Base-by-base conservation (phyloP, 2,329 filamentous ascomycete species). In the Fusarium globosum region DNA sequence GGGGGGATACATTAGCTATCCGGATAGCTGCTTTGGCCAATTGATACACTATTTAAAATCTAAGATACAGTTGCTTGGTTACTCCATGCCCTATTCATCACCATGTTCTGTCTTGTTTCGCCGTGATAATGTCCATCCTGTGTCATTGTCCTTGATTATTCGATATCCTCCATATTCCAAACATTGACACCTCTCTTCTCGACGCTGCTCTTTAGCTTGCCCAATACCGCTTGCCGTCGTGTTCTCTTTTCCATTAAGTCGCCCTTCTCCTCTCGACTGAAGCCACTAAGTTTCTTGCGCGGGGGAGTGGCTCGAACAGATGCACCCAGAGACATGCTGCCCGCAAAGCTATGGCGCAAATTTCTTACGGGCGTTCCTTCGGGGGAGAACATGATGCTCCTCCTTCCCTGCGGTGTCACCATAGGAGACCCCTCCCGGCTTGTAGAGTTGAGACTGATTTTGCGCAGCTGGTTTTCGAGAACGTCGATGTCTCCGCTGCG, bases 401-500 rank as follows among this genome's bases (percentile, higher is more conserved):
- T 80, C 66, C 76, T 81, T 18, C 77, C 74, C 62, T 84, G 83
- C 6, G 83, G 83, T 30, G 83, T 84, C 66, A 79, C 76, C 78
- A 82, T 80, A 3, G 84, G 85, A 26, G 81, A 86, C 43, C 79
- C 84, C 78, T 87, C 83, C 45, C 85, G 81, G 77, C 82, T 86
- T 16, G 70, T 75, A 12, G 85, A 81, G 14, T 82, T 81, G 16
- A 94, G 82, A 12, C 88, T 88, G 28, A 97, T 83, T 80, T 91
- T 94, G 67, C 93, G 91, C 84, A 99, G 90, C 80, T 97, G 94
- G 53, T 91, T 90, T 83, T 98, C 96, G 38, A 98, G 87, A 12
- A 97, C 90, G 80, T 97, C 94, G 59, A 99, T 91, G 77, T 98
- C 96, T 65, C 92, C 94, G 79, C 93, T 96, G 80, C 94, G 93